Evolutionary conservation across 768 basidiomycete genomes (phyloP).

Genomic region (Heimioporus sp.): DNA sequence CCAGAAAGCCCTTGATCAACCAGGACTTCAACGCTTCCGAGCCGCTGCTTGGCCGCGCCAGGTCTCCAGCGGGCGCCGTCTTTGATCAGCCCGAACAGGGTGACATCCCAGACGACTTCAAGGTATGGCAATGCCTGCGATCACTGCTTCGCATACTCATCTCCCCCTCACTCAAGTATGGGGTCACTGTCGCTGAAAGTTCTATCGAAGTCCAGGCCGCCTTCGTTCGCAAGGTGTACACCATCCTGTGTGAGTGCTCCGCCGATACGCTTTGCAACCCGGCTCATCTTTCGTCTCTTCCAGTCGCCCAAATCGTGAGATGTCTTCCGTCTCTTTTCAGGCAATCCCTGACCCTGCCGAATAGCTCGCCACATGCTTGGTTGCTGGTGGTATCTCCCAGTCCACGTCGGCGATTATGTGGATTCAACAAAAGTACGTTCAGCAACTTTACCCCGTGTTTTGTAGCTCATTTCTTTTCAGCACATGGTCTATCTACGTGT

Average conservation of each 20-base stretch:
- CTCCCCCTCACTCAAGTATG: conserved; percentile 51
- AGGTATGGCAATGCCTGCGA: conserved; percentile 46
- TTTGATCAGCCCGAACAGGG: conserved; percentile 72
- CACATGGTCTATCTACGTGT: conserved; percentile 77
- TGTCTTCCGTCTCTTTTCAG: not conserved
- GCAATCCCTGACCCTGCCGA: conserved; percentile 1
- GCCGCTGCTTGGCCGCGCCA: conserved; percentile 55
- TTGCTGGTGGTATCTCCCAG: conserved; percentile 69
- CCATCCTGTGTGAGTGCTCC: conserved; percentile 71
- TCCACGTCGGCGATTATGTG: conserved; percentile 61
- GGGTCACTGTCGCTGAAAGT: conserved; percentile 76
- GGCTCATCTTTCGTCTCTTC: conserved; percentile 2
- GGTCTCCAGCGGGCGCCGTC: conserved; percentile 47
- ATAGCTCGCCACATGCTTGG: conserved; percentile 71
- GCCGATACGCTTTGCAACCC: not conserved
- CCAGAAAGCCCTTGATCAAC: conserved; percentile 34
- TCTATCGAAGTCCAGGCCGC: conserved; percentile 75
- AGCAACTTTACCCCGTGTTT: not conserved
- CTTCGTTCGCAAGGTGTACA: conserved; percentile 91
- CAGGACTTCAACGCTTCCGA: conserved; percentile 41
- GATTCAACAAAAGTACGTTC: conserved; percentile 66
- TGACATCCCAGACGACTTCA: conserved; percentile 92
- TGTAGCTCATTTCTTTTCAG: conserved; percentile 34
- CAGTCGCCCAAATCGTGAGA: conserved; percentile 73
- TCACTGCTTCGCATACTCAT: conserved; percentile 5